These are phyloP conservation scores for Populus euphratica DNA, from an alignment of 345 rosid species.

Conservation along the genomic window DNA sequence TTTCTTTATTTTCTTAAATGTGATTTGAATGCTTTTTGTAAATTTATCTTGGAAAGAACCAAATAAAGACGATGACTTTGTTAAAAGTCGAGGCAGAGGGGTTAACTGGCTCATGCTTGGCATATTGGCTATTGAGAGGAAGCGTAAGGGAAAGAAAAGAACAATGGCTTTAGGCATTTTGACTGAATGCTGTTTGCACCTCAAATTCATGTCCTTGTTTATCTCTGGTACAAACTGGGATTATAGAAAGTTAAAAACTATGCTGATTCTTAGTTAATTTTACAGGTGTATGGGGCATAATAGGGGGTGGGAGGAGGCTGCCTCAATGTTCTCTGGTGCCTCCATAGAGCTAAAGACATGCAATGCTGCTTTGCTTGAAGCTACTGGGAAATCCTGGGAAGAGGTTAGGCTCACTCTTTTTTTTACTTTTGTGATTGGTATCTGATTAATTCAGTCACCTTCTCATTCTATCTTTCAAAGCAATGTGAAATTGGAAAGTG, in stretches of 20 bases:
- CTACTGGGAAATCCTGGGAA: slow-evolving; percentile 86
- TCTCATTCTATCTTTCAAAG: not conserved
- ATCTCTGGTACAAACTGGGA: not conserved
- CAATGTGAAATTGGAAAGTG: not conserved
- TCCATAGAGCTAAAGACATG: slow-evolving; percentile 78
- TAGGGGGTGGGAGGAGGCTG: slow-evolving; percentile 99
- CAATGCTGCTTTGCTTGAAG: slow-evolving; percentile 96
- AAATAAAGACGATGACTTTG: not conserved
- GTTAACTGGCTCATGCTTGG: not conserved
- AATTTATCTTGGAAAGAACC: not conserved
- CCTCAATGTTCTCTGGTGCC: slow-evolving; percentile 74
- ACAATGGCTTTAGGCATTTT: not conserved
- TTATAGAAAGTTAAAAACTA: not conserved
- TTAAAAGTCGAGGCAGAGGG: not conserved
- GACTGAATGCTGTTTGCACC: not conserved
- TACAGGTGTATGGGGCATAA: slow-evolving; percentile 98
- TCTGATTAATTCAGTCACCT: not conserved
- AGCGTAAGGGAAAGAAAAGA: not conserved
- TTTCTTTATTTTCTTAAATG: not conserved
- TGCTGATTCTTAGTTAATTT: not conserved
- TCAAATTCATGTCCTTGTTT: not conserved
- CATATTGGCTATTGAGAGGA: not conserved
- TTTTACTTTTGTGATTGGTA: not conserved
- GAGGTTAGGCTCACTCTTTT: slow-evolving; percentile 45
- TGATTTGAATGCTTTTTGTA: not conserved